These are phyloP conservation scores for Xerocomellus intermedius DNA, from an alignment of 768 basidiomycete species.

Conservation along the genomic window DNA sequence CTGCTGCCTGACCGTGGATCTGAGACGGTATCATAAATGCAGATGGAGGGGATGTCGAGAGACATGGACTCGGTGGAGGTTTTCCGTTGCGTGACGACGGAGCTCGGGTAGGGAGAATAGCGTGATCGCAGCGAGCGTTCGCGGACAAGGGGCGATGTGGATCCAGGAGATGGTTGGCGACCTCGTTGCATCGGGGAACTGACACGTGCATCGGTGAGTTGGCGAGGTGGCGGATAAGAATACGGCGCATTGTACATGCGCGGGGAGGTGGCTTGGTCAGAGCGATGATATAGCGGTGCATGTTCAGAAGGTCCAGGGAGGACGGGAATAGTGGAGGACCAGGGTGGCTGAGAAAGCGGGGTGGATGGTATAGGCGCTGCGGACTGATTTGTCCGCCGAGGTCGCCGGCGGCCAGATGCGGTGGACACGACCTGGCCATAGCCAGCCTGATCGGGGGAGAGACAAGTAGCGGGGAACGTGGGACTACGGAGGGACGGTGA, in stretches of 20 bases:
- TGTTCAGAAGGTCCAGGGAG: constrained; percentile 26
- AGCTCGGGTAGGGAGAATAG: constrained; percentile 48
- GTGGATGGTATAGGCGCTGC: constrained; percentile 32
- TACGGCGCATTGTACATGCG: constrained; percentile 28
- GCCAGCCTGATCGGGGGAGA: constrained; percentile 82
- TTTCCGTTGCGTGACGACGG: constrained; percentile 25
- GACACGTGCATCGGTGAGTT: constrained; percentile 29
- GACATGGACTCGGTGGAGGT: constrained; percentile 29
- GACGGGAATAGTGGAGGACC: constrained; percentile 48
- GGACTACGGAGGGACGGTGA: constrained; percentile 49
- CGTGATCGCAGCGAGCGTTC: constrained; percentile 29
- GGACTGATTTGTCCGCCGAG: constrained; percentile 51
- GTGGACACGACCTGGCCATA: constrained; percentile 79
- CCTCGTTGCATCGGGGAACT: constrained; percentile 33
- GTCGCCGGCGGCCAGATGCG: constrained; percentile 57
- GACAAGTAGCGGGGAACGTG: constrained; percentile 78
- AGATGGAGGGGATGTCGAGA: constrained; percentile 36
- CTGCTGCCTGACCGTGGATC: constrained; percentile 26
- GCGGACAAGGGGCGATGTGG: constrained; percentile 24
- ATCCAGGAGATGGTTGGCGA: constrained; percentile 25
- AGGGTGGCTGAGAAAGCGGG: constrained; percentile 37
- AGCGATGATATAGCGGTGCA: constrained; percentile 22
- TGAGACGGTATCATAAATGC: constrained; percentile 30
- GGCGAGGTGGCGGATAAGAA: constrained; percentile 30
- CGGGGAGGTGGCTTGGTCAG: constrained; percentile 25